These are phyloP conservation scores for Mallotus nudiflorus DNA, from an alignment of 345 rosid species.

Conservation along the genomic window DNA sequence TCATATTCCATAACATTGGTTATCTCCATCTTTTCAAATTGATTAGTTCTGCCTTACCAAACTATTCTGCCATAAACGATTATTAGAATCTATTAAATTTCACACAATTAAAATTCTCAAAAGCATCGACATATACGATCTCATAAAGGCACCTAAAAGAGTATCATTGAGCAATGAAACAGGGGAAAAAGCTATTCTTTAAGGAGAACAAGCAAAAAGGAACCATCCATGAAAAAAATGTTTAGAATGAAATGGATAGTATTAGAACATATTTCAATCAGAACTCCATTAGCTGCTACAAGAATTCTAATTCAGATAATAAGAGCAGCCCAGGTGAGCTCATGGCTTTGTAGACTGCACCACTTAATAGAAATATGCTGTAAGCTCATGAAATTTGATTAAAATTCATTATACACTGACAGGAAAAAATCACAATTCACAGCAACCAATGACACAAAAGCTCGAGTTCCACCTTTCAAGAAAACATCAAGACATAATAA, in stretches of 20 bases:
- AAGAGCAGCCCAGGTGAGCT: background rate
- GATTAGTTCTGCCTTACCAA: background rate
- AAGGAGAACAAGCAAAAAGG: background rate
- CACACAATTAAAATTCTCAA: background rate
- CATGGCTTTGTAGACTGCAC: too few species aligned
- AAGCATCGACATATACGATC: background rate
- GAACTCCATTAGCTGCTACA: too few species aligned
- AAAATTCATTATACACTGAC: too few species aligned
- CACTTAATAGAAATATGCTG: too few species aligned
- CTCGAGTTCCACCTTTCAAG: background rate
- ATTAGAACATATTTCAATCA: too few species aligned
- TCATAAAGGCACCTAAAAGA: background rate
- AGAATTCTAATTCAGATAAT: background rate
- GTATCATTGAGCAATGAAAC: background rate
- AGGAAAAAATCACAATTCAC: background rate
- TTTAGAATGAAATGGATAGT: too few species aligned
- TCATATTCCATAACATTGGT: slow-evolving; percentile 89
- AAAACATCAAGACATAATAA: background rate
- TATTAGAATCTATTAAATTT: background rate
- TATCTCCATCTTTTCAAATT: slow-evolving; percentile 54
- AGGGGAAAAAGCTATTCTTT: too few species aligned
- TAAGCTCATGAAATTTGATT: too few species aligned
- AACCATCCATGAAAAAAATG: background rate
- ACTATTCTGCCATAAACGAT: background rate
- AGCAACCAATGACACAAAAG: background rate